These are phyloP conservation scores for Syzygium jambos DNA, from an alignment of 345 rosid genomes.

Conservation along the genomic window DNA sequence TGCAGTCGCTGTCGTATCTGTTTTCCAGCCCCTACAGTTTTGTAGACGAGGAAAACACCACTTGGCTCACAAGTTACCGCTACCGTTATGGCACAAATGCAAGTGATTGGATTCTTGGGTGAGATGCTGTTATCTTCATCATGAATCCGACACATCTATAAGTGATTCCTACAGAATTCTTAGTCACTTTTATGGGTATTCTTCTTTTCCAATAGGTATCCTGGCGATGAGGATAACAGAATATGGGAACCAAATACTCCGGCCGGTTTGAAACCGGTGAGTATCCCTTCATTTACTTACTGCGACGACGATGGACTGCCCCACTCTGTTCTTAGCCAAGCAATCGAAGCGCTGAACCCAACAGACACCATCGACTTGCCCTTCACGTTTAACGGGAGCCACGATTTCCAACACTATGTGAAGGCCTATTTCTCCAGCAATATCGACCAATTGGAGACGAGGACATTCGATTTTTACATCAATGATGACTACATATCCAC, in stretches of 20 bases:
- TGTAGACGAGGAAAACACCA: neutral
- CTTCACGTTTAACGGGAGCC: neutral
- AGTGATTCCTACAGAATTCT: neutral
- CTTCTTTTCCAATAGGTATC: neutral
- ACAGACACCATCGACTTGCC: slow-evolving; percentile 3
- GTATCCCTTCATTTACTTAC: neutral
- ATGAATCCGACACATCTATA: neutral
- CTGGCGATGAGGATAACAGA: neutral
- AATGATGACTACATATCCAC: neutral
- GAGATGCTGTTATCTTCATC: neutral
- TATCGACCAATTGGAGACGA: neutral
- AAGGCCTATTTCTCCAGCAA: neutral
- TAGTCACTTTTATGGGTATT: neutral
- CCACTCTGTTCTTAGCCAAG: neutral
- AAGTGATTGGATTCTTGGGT: neutral
- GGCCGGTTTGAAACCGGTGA: neutral
- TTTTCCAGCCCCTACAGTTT: neutral
- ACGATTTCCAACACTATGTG: neutral
- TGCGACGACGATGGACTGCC: neutral
- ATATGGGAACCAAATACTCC: neutral
- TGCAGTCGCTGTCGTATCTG: neutral
- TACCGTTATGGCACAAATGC: neutral
- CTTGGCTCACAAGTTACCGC: slow-evolving; percentile 4
- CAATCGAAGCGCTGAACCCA: slow-evolving; percentile 3
- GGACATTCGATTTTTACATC: neutral